phyloP scores from a whole-genome alignment of 2,329 filamentous ascomycete genomes.

The Orbilia javanica region DNA sequence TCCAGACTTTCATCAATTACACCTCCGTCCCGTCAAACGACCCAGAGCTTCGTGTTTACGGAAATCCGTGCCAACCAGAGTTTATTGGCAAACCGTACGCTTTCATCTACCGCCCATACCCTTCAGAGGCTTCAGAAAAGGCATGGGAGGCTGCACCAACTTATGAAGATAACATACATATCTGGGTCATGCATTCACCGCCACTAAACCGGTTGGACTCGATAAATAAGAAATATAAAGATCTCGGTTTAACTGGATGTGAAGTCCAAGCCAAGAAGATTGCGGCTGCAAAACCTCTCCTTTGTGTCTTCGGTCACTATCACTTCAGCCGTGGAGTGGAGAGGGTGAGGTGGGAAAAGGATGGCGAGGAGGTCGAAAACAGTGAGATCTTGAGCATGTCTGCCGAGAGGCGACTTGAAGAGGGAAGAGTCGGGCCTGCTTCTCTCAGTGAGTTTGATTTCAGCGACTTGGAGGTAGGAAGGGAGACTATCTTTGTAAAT shows the following conservation, averaged over 20 bases:
- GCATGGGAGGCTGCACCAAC: constrained; percentile 38
- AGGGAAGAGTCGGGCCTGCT: constrained; percentile 10
- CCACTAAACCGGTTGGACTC: constrained; percentile 34
- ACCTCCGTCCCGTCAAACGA: background rate
- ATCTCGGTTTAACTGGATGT: constrained; percentile 26
- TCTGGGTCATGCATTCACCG: constrained; percentile 50
- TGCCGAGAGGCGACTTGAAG: constrained; percentile 33
- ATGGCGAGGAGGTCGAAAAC: constrained; percentile 18
- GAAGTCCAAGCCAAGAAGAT: constrained; percentile 35
- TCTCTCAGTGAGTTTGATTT: constrained; percentile 36
- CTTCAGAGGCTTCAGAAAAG: constrained; percentile 22
- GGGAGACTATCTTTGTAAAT: constrained; percentile 45
- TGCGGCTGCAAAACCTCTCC: constrained; percentile 28
- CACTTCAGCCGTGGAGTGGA: constrained; percentile 52
- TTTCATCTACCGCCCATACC: constrained; percentile 41
- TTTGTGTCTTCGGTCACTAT: constrained; percentile 53
- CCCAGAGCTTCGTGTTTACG: constrained; percentile 37
- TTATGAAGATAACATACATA: constrained; percentile 17
- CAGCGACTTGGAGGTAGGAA: constrained; percentile 14
- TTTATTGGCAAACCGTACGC: constrained; percentile 47
- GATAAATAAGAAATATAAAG: constrained; percentile 21
- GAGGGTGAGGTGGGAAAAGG: constrained; percentile 34
- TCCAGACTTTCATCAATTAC: constrained; percentile 28
- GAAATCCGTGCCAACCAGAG: constrained; percentile 51
- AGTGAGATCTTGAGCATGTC: constrained; percentile 40